Conservation (phyloP, 139 green algal species). For the Coccomyxa sp. region DNA sequence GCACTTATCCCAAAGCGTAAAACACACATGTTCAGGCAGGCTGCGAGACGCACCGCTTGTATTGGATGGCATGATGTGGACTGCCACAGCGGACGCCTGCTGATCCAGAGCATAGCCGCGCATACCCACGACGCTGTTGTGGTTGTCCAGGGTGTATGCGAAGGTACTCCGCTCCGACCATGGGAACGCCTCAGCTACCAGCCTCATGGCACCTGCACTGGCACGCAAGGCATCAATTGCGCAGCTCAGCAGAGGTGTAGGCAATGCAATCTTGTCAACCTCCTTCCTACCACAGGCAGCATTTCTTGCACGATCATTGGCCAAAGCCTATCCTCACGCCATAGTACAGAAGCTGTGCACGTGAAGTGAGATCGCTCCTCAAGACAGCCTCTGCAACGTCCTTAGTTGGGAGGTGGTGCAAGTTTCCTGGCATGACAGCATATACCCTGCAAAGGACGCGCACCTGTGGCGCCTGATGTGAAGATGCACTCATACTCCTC, state of each 20-base stretch:
- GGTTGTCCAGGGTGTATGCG: slow-evolving; percentile 61
- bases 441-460: too few species aligned
- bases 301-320: too few species aligned
- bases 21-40: background rate
- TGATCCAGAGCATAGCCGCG: slow-evolving; percentile 47
- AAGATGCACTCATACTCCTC: slow-evolving; percentile 48
- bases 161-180: slow-evolving; percentile 54
- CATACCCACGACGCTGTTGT: slow-evolving; percentile 86
- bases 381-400: too few species aligned
- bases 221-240: too few species aligned
- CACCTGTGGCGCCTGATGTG: slow-evolving; percentile 30
- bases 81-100: slow-evolving; percentile 29
- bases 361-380: too few species aligned
- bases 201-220: slow-evolving; percentile 52
- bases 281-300: too few species aligned
- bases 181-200: slow-evolving; percentile 79
- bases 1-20: background rate
- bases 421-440: too few species aligned
- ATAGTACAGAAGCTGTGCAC: too few species aligned
- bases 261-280: too few species aligned
- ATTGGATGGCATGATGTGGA: slow-evolving; percentile 1
- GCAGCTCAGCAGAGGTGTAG: too few species aligned
- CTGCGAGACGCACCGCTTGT: background rate
- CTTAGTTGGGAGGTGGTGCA: too few species aligned
- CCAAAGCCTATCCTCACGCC: too few species aligned